A percentile compares a stretch with the other conserved stretches of the same genome.
Conservation (phyloP, 2,329 filamentous ascomycete genomes). For the Xylaria digitata region DNA sequence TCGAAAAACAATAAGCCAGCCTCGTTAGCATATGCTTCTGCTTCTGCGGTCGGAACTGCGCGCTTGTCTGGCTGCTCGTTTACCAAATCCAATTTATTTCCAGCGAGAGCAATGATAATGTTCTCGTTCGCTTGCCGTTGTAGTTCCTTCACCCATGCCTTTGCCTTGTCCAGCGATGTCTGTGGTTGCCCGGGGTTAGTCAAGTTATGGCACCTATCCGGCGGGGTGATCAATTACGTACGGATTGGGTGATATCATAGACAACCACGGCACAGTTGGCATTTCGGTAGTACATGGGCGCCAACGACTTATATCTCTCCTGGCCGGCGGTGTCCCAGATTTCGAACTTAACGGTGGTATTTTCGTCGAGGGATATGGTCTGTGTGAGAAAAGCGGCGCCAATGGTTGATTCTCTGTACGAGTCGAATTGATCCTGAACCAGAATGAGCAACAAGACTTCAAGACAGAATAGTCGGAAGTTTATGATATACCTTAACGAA, state of each 20-base stretch:
- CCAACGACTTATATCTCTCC: constrained; percentile 98
- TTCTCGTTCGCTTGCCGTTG: constrained; percentile 99
- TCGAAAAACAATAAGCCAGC: constrained; percentile 97
- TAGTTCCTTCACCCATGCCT: constrained; percentile 98
- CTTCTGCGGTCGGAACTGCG: constrained; percentile 87
- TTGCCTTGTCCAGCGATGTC: constrained; percentile 98
- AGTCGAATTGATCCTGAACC: constrained; percentile 94
- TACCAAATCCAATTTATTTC: constrained; percentile 97
- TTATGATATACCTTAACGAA: constrained; percentile 84
- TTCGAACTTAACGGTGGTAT: constrained; percentile 99
- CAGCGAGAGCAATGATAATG: constrained; percentile 97
- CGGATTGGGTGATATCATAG: constrained; percentile 99
- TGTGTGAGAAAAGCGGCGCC: constrained; percentile 98
- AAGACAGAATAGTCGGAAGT: constrained; percentile 40
- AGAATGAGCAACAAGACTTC: constrained; percentile 27
- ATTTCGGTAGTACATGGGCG: constrained; percentile 99
- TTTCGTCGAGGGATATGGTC: constrained; percentile 97
- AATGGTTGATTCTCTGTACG: constrained; percentile 96
- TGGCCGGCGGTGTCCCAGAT: constrained; percentile 99
- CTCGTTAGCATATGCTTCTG: constrained; percentile 94
- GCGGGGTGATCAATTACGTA: constrained; percentile 62
- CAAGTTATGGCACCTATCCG: constrained; percentile 8
- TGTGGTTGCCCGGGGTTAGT: constrained; percentile 55
- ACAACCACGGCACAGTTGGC: constrained; percentile 99
- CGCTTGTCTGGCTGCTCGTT: constrained; percentile 95